A percentile compares a stretch with the other conserved stretches of the same genome.
phyloP scores from a whole-genome alignment of 371 early-diverging fungal genomes.

The Lichtheimia ramosa region DNA sequence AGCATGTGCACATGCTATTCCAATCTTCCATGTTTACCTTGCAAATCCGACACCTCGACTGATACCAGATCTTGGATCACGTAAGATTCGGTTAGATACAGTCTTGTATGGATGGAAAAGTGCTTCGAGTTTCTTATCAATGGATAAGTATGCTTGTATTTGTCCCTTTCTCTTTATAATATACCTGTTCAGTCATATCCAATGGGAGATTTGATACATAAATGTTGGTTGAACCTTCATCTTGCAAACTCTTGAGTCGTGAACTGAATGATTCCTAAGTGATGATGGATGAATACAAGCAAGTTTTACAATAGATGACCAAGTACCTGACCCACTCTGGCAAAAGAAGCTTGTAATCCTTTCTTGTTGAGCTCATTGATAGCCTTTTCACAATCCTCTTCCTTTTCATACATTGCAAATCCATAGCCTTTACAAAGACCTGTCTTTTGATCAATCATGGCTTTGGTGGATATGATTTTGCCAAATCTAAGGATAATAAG shows the following conservation, averaged over 20 bases:
- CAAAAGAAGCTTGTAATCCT: slow-evolving; percentile 78
- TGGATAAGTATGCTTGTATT: not conserved
- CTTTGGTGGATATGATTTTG: slow-evolving; percentile 79
- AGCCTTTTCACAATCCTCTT: slow-evolving; percentile 66
- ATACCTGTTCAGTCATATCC: slow-evolving; percentile 71
- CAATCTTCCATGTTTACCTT: slow-evolving; percentile 45
- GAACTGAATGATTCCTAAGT: slow-evolving; percentile 78
- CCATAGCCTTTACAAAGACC: slow-evolving; percentile 90
- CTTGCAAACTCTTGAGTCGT: slow-evolving; percentile 72
- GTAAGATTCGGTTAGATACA: slow-evolving; percentile 72
- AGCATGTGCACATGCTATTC: too few relatives aligned
- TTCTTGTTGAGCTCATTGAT: slow-evolving; percentile 65
- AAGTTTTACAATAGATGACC: too few relatives aligned
- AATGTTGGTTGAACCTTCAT: slow-evolving; percentile 77
- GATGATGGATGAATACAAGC: too few relatives aligned
- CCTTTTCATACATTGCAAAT: slow-evolving; percentile 85
- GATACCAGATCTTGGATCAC: slow-evolving; percentile 57
- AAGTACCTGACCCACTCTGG: slow-evolving; percentile 65
- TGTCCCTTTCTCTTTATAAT: not conserved
- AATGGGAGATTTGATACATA: slow-evolving; percentile 86
- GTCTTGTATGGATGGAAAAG: slow-evolving; percentile 68
- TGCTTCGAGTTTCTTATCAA: slow-evolving; percentile 57
- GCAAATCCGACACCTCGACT: slow-evolving; percentile 85
- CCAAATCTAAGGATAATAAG: slow-evolving; percentile 75
- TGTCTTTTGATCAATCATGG: slow-evolving; percentile 79